Conservation (phyloP, 2,329 filamentous ascomycete species). For the Blumeria hordei region DNA sequence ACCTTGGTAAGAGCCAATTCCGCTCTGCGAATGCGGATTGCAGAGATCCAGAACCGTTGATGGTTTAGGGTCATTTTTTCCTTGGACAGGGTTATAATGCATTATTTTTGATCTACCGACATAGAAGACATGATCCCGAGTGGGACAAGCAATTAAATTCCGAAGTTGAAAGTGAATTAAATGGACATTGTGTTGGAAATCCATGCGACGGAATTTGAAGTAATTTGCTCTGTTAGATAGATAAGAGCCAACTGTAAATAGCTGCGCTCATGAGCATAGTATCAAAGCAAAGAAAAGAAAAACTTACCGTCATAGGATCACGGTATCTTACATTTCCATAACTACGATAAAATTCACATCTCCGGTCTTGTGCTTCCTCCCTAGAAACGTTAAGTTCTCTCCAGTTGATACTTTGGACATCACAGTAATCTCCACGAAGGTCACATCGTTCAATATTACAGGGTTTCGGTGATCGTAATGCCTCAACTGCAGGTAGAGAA, state of each 20-base stretch:
- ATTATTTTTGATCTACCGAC: conserved; percentile 25
- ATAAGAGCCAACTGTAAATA: conserved; percentile 5
- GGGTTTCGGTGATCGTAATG: conserved; percentile 7
- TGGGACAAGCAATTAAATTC: conserved; percentile 33
- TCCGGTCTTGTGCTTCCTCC: conserved; percentile 22
- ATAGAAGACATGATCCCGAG: conserved; percentile 31
- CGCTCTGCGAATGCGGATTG: conserved; percentile 4
- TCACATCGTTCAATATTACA: conserved; percentile 19
- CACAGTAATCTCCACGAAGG: conserved; percentile 28
- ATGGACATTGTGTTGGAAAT: conserved; percentile 26
- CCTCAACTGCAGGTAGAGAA: background rate
- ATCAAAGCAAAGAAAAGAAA: background rate
- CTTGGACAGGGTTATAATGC: conserved; percentile 22
- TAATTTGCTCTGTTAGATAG: conserved; percentile 17
- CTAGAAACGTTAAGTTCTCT: conserved; percentile 25
- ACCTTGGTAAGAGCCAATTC: conserved; percentile 6
- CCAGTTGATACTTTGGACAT: conserved; percentile 38
- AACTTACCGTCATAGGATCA: conserved; percentile 23
- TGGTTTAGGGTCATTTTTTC: conserved; percentile 14
- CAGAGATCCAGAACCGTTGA: conserved; percentile 11
- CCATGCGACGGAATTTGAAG: conserved; percentile 33
- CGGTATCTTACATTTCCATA: conserved; percentile 28
- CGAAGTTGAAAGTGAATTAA: conserved; percentile 43
- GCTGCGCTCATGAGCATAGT: conserved; percentile 2
- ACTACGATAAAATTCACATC: conserved; percentile 27